Base-by-base conservation (phyloP, 1,284 basidiomycete species). In the Lignosus rhinocerotis region DNA sequence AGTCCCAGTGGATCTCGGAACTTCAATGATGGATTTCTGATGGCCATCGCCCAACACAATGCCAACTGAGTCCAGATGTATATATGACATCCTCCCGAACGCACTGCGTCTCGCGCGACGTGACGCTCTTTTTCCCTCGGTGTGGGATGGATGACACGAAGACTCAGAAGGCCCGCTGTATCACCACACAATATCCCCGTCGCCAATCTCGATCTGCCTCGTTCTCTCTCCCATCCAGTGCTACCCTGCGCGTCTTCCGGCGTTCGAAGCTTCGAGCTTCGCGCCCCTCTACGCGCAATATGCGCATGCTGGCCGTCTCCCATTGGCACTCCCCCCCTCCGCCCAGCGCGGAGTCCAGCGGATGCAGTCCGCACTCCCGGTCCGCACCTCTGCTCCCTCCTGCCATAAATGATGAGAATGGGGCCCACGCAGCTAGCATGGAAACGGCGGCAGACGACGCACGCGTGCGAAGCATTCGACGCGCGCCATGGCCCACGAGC, bases 81-180 rank as follows among this genome's bases (percentile, higher is more conserved):
- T 16, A 5, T 6, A 39, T 39, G 14, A 14, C 36, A n/a, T 39
- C 5, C 36, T 11, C 36, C 14, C 1, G 6, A 8, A 6, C 36
- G 11, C 3, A 14, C 36, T 12, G 14, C 14, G 11, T 39, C 11
- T 38, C 36, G n/a, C n/a, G 14, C 36, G 36, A 12, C 11, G 25
- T 25, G 25, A 25, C 42, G n/a, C 42, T 9, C 41, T 17, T 11
- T 44, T 17, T 32, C 16, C 4, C 47, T 49, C 48, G 48, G 48
- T 50, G 48, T 50, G 50, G 38, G 50, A 51, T 36, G 38, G 44
- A 14, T 19, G 16, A 12, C 38, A 31, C 25, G 39, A 36, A 19
- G 48, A n/a, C n/a, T n/a, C n/a, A n/a, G n/a, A 51, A 51, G 14
- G 30, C 38, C 50, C 50, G 50, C 50, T 31, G 30, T 51, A 51